Base-by-base conservation (phyloP, 192 early-diverging fungal genomes). In the Pilobolus umbonatus region DNA sequence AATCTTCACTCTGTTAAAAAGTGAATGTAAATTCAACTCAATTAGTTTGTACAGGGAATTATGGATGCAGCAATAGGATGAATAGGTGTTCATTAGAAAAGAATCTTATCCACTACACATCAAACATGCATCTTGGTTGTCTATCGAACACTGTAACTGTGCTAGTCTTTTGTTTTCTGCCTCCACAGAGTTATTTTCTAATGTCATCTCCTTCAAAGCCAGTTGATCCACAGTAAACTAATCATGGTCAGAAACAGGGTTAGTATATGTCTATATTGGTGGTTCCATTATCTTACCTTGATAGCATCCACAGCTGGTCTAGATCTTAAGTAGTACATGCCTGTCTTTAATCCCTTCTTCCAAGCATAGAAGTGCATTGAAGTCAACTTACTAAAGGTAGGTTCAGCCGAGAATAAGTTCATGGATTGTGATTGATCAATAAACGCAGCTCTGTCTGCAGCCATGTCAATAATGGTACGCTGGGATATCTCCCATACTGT, bases 341-440 rank as follows among this genome's bases (percentile, higher is more conserved):
- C 94, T n/a, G 94, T 96, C 84, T 96, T 98, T 32, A 96, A 79
- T 1, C 93, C 94, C 77, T 91, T 87, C 71, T 89, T 88, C 93
- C 94, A 98, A 1, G 89, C 94, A 71, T 95, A 94, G 66, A 98
- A 96, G 73, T 98, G 95, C 95, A 98, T 98, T 19, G 83, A 87
- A 1, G 95, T 93, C 45, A 98, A 86, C 78, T 94, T 95, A 61
- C 87, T 89, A 72, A 84, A 87, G 60, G 82, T 91, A 5, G 94
- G 87, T 32, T 93, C 91, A 43, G 89, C 89, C 61, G 94, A 80
- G 75, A 95, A 94, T 45, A 98, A 86, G 72, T 98, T 98, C 42
- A 98, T 80, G 26, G 87, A 90, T 72, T 98, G 95, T 29, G 88
- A 90, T 73, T 98, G 95, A 73, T 98, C 94, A 58, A 98, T 95